phyloP scores from a whole-genome alignment of 305 asterid species.

The Stenogyne calaminthoides region DNA sequence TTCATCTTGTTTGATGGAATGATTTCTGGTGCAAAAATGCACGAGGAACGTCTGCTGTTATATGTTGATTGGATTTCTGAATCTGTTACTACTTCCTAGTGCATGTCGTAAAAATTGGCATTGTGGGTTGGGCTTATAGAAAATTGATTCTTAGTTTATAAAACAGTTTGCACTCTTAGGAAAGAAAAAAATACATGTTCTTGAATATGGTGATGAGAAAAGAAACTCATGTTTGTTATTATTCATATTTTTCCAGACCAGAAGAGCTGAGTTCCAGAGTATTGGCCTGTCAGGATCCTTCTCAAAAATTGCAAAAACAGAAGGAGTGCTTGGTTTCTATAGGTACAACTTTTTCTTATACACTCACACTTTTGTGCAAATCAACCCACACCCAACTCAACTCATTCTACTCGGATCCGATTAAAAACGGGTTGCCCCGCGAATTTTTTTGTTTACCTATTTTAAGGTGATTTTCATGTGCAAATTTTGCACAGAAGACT shows the following conservation, averaged over 20 bases:
- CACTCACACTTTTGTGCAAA: background rate
- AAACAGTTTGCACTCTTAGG: background rate
- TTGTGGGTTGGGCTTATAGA: background rate
- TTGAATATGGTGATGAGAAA: constrained; percentile 11
- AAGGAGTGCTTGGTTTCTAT: constrained; percentile 85
- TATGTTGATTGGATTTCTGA: background rate
- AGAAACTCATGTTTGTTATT: constrained; percentile 23
- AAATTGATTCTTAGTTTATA: constrained; percentile 2
- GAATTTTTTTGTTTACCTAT: too few species aligned
- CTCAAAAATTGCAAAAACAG: constrained; percentile 77
- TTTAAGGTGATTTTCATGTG: background rate
- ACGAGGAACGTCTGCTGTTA: background rate
- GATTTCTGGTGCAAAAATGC: background rate
- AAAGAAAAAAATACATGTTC: background rate
- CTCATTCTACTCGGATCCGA: background rate
- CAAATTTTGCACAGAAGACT: background rate
- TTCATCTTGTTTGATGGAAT: background rate
- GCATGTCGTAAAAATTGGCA: background rate
- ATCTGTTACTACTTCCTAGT: background rate
- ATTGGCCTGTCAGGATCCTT: constrained; percentile 82
- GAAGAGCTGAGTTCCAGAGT: constrained; percentile 75
- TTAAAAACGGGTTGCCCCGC: too few species aligned
- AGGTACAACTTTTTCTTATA: constrained; percentile 46
- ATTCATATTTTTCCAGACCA: constrained; percentile 60
- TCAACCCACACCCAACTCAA: background rate